Evolutionary conservation across 768 basidiomycete genomes (phyloP).

Genomic region (Hygrocybe coccinea): DNA sequence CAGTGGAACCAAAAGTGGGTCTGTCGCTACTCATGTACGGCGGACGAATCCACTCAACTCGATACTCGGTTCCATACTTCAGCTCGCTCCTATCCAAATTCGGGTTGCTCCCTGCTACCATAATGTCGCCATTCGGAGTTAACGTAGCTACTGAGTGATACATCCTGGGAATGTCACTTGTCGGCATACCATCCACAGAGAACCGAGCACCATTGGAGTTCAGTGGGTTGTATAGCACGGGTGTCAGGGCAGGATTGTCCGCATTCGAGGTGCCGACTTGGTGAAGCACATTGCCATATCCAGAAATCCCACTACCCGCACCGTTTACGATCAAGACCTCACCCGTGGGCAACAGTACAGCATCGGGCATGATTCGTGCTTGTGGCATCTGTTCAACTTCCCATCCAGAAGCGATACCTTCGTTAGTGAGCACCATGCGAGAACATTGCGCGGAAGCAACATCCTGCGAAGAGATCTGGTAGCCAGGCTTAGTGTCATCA

Average conservation of each 20-base stretch:
- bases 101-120: slow-evolving; percentile 83
- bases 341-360: slow-evolving; percentile 76
- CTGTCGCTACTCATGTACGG: slow-evolving; percentile 67
- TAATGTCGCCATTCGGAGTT: slow-evolving; percentile 63
- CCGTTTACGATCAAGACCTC: slow-evolving; percentile 73
- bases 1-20: slow-evolving; percentile 40
- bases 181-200: slow-evolving; percentile 50
- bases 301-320: slow-evolving; percentile 65
- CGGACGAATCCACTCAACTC: slow-evolving; percentile 82
- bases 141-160: slow-evolving; percentile 84
- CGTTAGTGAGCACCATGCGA: slow-evolving; percentile 58
- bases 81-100: slow-evolving; percentile 73
- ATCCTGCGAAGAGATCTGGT: slow-evolving; percentile 66
- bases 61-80: slow-evolving; percentile 79
- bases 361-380: slow-evolving; percentile 72
- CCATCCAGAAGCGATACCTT: slow-evolving; percentile 68
- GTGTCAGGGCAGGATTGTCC: slow-evolving; percentile 61
- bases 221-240: slow-evolving; percentile 63
- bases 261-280: slow-evolving; percentile 77
- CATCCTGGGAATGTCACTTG: slow-evolving; percentile 64
- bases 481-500: slow-evolving; percentile 54
- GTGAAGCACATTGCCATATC: slow-evolving; percentile 67
- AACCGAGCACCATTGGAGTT: slow-evolving; percentile 56
- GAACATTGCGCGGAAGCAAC: slow-evolving; percentile 70
- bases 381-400: slow-evolving; percentile 69